Percentiles rank a stretch among this genome's conserved stretches.
These are phyloP conservation scores for Nemania sp. DNA, from an alignment of 2,329 filamentous ascomycete genomes.

Conservation along the genomic window DNA sequence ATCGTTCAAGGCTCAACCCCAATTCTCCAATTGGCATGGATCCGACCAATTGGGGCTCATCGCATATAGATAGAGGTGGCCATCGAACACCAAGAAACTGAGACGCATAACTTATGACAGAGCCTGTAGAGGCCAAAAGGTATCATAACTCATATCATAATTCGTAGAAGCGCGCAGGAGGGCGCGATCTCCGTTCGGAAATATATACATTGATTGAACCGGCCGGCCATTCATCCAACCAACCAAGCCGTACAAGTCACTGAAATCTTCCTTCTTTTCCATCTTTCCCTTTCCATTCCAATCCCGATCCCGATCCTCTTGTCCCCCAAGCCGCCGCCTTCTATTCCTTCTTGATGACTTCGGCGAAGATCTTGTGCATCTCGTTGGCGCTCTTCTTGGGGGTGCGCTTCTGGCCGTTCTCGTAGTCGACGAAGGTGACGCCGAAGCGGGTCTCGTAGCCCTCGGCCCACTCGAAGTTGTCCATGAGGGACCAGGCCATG, in stretches of 20 bases:
- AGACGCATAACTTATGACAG: no score
- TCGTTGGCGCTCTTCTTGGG: slow-evolving; percentile 82
- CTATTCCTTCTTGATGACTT: slow-evolving; percentile 66
- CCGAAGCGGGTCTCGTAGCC: slow-evolving; percentile 87
- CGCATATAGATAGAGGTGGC: no score
- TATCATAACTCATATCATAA: slow-evolving; percentile 19
- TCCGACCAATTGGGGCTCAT: neutral
- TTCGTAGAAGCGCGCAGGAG: slow-evolving; percentile 3
- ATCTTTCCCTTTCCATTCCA: no score
- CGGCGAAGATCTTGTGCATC: slow-evolving; percentile 71
- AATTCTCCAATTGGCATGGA: neutral
- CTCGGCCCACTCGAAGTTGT: slow-evolving; percentile 93
- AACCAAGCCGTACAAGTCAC: neutral
- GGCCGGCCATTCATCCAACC: slow-evolving; percentile 1
- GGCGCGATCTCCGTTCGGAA: no score
- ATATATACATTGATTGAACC: neutral
- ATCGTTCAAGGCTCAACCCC: neutral
- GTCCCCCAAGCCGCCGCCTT: no score
- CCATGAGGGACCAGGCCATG: slow-evolving; percentile 85
- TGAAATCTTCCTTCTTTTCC: no score
- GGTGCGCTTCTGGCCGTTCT: slow-evolving; percentile 74
- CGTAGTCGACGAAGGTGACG: slow-evolving; percentile 81
- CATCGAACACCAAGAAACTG: neutral
- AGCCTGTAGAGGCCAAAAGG: no score
- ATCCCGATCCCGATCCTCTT: no score